Evolutionary conservation across 768 basidiomycete species (phyloP).

Genomic region (Mycena rebaudengoi): DNA sequence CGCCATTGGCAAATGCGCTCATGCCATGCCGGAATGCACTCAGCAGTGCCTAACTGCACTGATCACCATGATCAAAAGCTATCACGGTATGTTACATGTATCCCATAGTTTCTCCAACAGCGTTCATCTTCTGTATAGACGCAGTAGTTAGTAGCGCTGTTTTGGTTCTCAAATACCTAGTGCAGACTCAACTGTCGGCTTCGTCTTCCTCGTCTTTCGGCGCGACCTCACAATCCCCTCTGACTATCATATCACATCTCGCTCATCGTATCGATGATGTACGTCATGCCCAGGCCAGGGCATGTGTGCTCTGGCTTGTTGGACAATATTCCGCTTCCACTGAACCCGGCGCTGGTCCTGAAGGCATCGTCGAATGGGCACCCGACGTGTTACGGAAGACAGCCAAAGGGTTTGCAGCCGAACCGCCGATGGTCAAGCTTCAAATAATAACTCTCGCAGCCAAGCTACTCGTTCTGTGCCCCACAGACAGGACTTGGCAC

Average conservation of each 20-base stretch:
- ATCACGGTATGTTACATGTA: slow-evolving; percentile 61
- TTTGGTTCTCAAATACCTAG: slow-evolving; percentile 83
- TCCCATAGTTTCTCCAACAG: neutral
- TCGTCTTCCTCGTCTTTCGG: slow-evolving; percentile 30
- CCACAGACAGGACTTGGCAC: slow-evolving; percentile 57
- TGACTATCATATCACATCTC: slow-evolving; percentile 80
- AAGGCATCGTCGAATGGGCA: slow-evolving; percentile 79
- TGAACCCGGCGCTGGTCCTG: slow-evolving; percentile 46
- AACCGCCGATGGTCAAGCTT: slow-evolving; percentile 78
- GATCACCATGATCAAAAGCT: slow-evolving; percentile 81
- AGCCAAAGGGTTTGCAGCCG: slow-evolving; percentile 53
- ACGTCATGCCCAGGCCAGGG: slow-evolving; percentile 79
- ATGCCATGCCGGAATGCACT: slow-evolving; percentile 70
- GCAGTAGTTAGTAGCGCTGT: slow-evolving; percentile 82
- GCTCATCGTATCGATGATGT: slow-evolving; percentile 84
- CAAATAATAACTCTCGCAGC: slow-evolving; percentile 88
- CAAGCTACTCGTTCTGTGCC: slow-evolving; percentile 79
- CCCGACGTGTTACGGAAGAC: slow-evolving; percentile 89
- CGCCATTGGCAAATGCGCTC: slow-evolving; percentile 82
- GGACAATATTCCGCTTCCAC: slow-evolving; percentile 79
- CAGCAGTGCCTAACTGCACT: slow-evolving; percentile 79
- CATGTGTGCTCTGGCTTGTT: slow-evolving; percentile 92
- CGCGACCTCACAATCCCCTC: slow-evolving; percentile 50
- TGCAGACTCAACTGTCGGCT: slow-evolving; percentile 68
- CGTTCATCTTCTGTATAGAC: slow-evolving; percentile 53